Evolutionary conservation across 2,329 filamentous ascomycete species (phyloP), one percentile per base, ranked within the genome.

Genomic region (Sporothrix humicola): DNA sequence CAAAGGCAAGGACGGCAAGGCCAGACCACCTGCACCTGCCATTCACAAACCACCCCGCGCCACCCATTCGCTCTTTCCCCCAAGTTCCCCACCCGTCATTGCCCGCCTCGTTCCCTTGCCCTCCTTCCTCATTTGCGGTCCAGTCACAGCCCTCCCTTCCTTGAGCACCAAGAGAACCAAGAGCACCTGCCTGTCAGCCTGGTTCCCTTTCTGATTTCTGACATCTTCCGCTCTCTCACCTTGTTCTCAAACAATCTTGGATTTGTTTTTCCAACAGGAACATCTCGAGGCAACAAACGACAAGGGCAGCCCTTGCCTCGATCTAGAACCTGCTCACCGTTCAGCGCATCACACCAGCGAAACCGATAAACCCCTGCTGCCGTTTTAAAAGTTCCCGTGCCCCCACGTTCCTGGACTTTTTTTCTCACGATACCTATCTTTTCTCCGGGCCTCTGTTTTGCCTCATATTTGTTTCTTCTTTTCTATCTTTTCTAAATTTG

Each of bases 51-150:
- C 31, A 69, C 65, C 65, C 46, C 65, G 48, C 50, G 50, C 68
- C 66, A 54, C 66, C 10, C 52, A 52, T 12, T 56, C 48, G 23
- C 23, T 44, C 17, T 4, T 56, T 56, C 50, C 50, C 50, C 66
- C 50, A 56, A 23, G 52, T 20, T 54, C 66, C 26, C 48, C 52
- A 59, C 52, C 23, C 31, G 31, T 37, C 31, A 7, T 37, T 37
- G 31, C 42, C 54, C 37, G 52, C 12, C 37, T 70, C 58, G 31
- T 37, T 37, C 31, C 31, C 31, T 7, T 72, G 26, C 46, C 69
- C 70, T 59, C 70, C 59, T 54, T 71, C 69, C 69, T 52, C 15
- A 63, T 71, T 71, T 48, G 42, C 20, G 20, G 69, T 54, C 17
- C 50, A 42, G 17, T 44, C 66, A 50, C 48, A 26, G 26, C 44